phyloP scores from a whole-genome alignment of 2,329 filamentous ascomycete genomes.

The Monosporascus sp. region DNA sequence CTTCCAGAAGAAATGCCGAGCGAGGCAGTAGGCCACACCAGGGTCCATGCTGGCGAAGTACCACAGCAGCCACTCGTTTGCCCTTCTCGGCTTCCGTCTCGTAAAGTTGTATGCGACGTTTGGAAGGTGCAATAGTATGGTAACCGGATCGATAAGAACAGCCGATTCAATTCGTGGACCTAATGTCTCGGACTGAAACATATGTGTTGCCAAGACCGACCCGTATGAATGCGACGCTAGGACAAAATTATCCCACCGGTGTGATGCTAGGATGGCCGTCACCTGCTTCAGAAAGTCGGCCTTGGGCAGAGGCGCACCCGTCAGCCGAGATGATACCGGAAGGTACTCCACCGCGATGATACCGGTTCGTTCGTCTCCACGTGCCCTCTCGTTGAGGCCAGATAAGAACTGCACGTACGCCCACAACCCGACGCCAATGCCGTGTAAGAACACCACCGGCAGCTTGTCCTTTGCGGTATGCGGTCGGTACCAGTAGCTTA shows the following conservation, averaged over 20 bases:
- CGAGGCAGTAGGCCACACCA: conserved; percentile 58
- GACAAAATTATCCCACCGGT: conserved; percentile 53
- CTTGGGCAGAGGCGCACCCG: conserved; percentile 43
- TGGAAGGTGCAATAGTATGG: conserved; percentile 61
- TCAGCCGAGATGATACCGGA: conserved; percentile 58
- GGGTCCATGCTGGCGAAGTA: conserved; percentile 66
- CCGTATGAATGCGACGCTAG: conserved; percentile 61
- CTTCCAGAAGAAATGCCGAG: conserved; percentile 65
- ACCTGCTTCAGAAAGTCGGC: conserved; percentile 52
- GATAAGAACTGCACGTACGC: conserved; percentile 54
- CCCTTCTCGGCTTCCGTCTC: conserved; percentile 41
- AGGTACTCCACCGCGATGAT: conserved; percentile 63
- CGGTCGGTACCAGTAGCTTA: conserved; percentile 62
- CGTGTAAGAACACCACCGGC: conserved; percentile 64
- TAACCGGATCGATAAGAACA: conserved; percentile 56
- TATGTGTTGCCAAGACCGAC: conserved; percentile 55
- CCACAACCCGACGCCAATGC: conserved; percentile 63
- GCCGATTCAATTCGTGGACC: conserved; percentile 43
- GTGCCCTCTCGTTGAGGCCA: conserved; percentile 37
- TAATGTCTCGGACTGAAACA: conserved; percentile 45
- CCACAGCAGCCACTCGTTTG: conserved; percentile 67
- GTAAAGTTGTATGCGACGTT: conserved; percentile 70
- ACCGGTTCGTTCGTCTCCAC: conserved; percentile 43
- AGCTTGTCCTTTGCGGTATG: conserved; percentile 50
- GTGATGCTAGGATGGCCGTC: conserved; percentile 48